Evolutionary conservation across 192 early-diverging fungal genomes (phyloP).

Genomic region (Coemansia sp.): DNA sequence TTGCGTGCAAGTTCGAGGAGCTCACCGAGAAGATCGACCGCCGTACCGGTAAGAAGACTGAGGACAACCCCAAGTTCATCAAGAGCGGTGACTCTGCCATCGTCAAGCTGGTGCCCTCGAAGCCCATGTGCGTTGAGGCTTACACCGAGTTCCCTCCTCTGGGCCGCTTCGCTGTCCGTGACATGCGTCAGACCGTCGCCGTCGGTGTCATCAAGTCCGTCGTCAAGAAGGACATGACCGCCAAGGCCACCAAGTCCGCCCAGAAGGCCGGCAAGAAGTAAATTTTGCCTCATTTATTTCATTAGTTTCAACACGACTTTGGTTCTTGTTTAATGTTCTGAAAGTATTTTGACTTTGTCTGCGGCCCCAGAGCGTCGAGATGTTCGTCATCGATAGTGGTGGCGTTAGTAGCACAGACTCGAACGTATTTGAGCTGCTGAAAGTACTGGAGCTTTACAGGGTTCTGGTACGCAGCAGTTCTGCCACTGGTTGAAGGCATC

Average conservation of each 20-base stretch:
- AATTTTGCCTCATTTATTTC: slow-evolving; percentile 15
- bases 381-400: slow-evolving; percentile 6
- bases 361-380: slow-evolving; percentile 19
- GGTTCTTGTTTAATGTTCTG: background rate
- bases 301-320: background rate
- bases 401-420: slow-evolving; percentile 24
- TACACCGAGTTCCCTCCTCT: slow-evolving; percentile 92
- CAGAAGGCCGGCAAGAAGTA: slow-evolving; percentile 81
- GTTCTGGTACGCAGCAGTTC: slow-evolving; percentile 63
- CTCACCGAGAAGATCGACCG: slow-evolving; percentile 93
- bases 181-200: slow-evolving; percentile 96
- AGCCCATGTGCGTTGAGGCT: slow-evolving; percentile 95
- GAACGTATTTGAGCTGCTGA: slow-evolving; percentile 46
- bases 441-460: slow-evolving; percentile 62
- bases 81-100: slow-evolving; percentile 95
- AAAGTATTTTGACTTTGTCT: slow-evolving; percentile 34
- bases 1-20: slow-evolving; percentile 95
- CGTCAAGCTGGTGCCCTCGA: slow-evolving; percentile 92
- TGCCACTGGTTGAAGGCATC: slow-evolving; percentile 73
- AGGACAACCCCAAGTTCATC: slow-evolving; percentile 93
- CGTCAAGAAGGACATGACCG: slow-evolving; percentile 74
- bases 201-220: slow-evolving; percentile 96
- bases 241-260: slow-evolving; percentile 77
- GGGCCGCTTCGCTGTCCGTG: slow-evolving; percentile 96
- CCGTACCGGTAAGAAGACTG: slow-evolving; percentile 85